Conservation (phyloP, 1,284 basidiomycete species). For the Microbotryum intermedium region DNA sequence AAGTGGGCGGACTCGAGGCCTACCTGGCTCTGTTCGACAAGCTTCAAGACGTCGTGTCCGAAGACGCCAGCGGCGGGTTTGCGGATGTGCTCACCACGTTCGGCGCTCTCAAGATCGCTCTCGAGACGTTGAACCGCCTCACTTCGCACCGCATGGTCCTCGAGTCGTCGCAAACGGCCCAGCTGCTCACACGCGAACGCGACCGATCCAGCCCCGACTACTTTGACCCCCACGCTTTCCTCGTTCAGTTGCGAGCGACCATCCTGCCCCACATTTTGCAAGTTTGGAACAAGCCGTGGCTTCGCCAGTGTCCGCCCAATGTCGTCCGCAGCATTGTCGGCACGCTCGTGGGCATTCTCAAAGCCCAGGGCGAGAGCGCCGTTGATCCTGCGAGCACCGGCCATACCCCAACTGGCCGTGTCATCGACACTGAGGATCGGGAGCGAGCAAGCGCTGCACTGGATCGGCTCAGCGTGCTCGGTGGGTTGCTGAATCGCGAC, state of each 20-base stretch:
- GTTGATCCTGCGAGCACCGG: conserved; percentile 5
- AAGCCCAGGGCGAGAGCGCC: conserved; percentile 60
- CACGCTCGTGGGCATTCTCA: conserved; percentile 69
- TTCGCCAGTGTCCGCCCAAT: conserved; percentile 60
- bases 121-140: conserved; percentile 68
- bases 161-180: conserved; percentile 72
- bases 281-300: conserved; percentile 80
- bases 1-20: conserved; percentile 60
- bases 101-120: conserved; percentile 68
- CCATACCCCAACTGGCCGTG: conserved; percentile 2
- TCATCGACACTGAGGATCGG: neutral
- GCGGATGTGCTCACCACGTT: conserved; percentile 47
- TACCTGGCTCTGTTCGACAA: conserved; percentile 55
- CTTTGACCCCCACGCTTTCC: conserved; percentile 76
- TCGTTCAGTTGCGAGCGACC: conserved; percentile 67
- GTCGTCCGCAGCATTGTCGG: conserved; percentile 62
- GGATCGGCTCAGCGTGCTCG: neutral
- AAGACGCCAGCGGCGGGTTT: conserved; percentile 4
- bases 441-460: no score
- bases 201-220: conserved; percentile 42
- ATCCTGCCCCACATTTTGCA: conserved; percentile 59
- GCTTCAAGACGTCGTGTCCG: conserved; percentile 42
- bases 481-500: conserved; percentile 5
- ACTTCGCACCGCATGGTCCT: conserved; percentile 69
- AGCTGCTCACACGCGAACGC: conserved; percentile 66